Conservation (phyloP, 2,329 filamentous ascomycete genomes). For the Aspergillus ustus region DNA sequence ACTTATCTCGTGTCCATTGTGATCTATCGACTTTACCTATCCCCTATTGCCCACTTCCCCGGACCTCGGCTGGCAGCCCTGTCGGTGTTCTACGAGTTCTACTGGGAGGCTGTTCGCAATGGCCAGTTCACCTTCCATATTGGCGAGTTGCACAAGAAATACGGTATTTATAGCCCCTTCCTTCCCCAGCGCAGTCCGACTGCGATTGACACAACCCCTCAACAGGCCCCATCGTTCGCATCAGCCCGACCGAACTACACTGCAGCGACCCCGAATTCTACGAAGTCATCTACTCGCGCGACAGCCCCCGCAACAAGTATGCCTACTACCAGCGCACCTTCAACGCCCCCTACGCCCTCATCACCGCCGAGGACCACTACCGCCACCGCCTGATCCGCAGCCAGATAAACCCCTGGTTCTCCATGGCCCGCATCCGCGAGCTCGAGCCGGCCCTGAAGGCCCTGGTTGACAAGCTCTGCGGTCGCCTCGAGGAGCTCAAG, state of each 20-base stretch:
- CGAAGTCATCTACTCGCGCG: slow-evolving; percentile 36
- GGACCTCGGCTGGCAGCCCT: slow-evolving; percentile 16
- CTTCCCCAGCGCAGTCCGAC: background rate
- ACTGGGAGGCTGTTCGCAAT: slow-evolving; percentile 15
- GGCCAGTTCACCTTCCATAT: slow-evolving; percentile 19
- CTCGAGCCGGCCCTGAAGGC: slow-evolving; percentile 29
- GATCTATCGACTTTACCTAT: slow-evolving; percentile 16
- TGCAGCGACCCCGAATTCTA: slow-evolving; percentile 36
- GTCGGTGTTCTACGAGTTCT: slow-evolving; percentile 17
- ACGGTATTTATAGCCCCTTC: slow-evolving; percentile 1
- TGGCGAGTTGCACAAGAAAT: slow-evolving; percentile 20
- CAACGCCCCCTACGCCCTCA: slow-evolving; percentile 36
- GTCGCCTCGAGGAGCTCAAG: slow-evolving; percentile 27
- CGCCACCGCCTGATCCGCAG: slow-evolving; percentile 38
- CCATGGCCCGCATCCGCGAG: slow-evolving; percentile 32
- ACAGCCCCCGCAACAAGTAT: slow-evolving; percentile 37
- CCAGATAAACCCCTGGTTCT: slow-evolving; percentile 44
- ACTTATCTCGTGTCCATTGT: slow-evolving; percentile 6
- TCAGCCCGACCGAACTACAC: slow-evolving; percentile 39
- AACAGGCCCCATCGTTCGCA: slow-evolving; percentile 39
- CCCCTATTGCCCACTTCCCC: slow-evolving; percentile 19
- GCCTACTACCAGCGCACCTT: slow-evolving; percentile 34
- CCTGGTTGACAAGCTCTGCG: slow-evolving; percentile 32
- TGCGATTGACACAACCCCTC: background rate
- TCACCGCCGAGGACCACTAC: slow-evolving; percentile 35